Conservation (phyloP, 2,329 filamentous ascomycete genomes). For the Trichoderma atrobrunneum region DNA sequence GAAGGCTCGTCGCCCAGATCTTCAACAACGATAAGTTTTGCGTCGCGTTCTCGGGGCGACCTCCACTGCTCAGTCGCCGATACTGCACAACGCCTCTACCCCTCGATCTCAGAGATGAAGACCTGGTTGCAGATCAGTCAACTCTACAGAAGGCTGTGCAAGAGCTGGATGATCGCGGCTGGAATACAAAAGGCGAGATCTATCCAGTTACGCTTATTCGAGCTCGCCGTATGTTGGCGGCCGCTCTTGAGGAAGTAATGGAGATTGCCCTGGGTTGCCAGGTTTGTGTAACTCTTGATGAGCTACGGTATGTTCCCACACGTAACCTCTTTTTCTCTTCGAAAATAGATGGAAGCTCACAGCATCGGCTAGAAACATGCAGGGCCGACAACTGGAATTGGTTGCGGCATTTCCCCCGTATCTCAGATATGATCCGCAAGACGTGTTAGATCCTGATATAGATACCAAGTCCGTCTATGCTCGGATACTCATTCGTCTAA, state of each 20-base stretch:
- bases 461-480: conserved; percentile 38
- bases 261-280: conserved; percentile 49
- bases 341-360: background rate
- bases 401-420: conserved; percentile 30
- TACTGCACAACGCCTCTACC: conserved; percentile 54
- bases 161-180: conserved; percentile 47
- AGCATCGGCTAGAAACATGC: background rate
- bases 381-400: background rate
- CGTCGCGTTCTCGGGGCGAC: conserved; percentile 52
- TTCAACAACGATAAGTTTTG: conserved; percentile 49
- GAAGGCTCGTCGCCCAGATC: conserved; percentile 34
- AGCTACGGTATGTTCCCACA: background rate
- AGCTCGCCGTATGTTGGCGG: conserved; percentile 46
- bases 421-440: conserved; percentile 38
- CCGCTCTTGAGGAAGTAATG: conserved; percentile 57
- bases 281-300: conserved; percentile 4
- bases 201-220: conserved; percentile 45
- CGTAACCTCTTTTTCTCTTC: too few relatives aligned
- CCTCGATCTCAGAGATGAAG: conserved; percentile 51
- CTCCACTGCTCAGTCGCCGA: conserved; percentile 49
- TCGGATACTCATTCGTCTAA: conserved; percentile 46
- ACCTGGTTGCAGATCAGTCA: conserved; percentile 44
- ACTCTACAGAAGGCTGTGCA: conserved; percentile 22
- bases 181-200: conserved; percentile 47
- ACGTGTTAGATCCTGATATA: conserved; percentile 35